These are phyloP conservation scores for Echeveria elegans DNA, from an alignment of 164 flowering plant species.

Conservation along the genomic window DNA sequence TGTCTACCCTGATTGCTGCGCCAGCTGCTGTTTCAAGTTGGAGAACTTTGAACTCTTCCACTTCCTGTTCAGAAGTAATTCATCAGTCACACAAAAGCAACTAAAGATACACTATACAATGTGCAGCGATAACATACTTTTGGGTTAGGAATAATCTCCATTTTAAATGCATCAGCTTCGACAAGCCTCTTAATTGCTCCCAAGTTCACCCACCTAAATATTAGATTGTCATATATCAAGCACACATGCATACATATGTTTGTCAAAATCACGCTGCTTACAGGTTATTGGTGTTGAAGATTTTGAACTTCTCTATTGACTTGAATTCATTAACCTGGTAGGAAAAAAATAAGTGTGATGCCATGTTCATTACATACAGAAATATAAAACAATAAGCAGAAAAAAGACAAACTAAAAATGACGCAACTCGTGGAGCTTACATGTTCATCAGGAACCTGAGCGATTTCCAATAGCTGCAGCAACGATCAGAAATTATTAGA, in stretches of 20 bases:
- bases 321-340: conserved; percentile 79
- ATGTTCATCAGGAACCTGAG: conserved; percentile 80
- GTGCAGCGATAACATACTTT: neutral
- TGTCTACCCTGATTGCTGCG: conserved; percentile 81
- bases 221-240: conserved; percentile 4
- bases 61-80: conserved; percentile 45
- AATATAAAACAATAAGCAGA: no score
- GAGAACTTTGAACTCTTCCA: conserved; percentile 82
- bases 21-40: conserved; percentile 99
- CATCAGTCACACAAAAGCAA: conserved; percentile 9
- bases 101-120: conserved; percentile 24
- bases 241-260: neutral
- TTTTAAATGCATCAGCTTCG: neutral
- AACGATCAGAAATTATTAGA: neutral
- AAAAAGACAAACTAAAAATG: neutral
- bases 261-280: conserved; percentile 25
- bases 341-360: conserved; percentile 8
- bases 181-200: neutral
- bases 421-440: conserved; percentile 31
- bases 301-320: conserved; percentile 33
- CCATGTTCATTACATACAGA: no score
- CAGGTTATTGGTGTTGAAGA: conserved; percentile 67
- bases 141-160: neutral
- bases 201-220: neutral
- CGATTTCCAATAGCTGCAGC: conserved; percentile 87